Base-by-base conservation (phyloP, 148 eudicot species). In the Silene latifolia region DNA sequence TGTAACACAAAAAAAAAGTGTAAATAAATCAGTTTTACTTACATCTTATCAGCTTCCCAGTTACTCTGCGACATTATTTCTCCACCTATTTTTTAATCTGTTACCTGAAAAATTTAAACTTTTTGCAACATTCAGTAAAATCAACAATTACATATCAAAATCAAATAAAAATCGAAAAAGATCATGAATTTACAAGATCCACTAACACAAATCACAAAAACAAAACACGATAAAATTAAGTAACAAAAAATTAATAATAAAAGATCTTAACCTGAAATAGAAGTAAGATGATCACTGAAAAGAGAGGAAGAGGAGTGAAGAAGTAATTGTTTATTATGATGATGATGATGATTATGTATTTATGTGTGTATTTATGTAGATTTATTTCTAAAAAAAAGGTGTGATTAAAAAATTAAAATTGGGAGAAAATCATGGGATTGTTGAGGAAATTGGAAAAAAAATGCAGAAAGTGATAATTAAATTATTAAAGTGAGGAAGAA, bases 11-110 rank as follows among this genome's bases (percentile, higher is more conserved):
- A 60, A 12, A 42, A 48, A 58, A 23, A 20, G 57, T 67, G 6
- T 13, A 25, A 69, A 21, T 62, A 21, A 24, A 39, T 63, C 21
- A 62, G 29, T 2, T 54, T 73, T 53, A 74, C 85, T 76, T 76
- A 85, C 87, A 85, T 85, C 83, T 85, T 85, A 82, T 85, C 87
- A 71, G 87, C 87, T 79, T 85, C 87, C 87, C 87, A 85, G 62
- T 82, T 85, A 77, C 87, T 85, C 74, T 85, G 87, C 76, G 85
- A 79, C 87, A 85, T 85, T 21, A 76, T 72, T 67, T 57, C 73
- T 67, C 42, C 68, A 14, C 79, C 72, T 72, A 68, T 66, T 69
- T 69, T 75, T 60, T 71, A 12, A 25, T 65, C 79, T 72, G 67
- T 72, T 64, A 20, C 18, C 82, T 80, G 76, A 67, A 80, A 64